Percentiles rank a stretch among this genome's conserved stretches.
These are phyloP conservation scores for Salvia hispanica DNA, from an alignment of 257 asterid species.

Conservation along the genomic window DNA sequence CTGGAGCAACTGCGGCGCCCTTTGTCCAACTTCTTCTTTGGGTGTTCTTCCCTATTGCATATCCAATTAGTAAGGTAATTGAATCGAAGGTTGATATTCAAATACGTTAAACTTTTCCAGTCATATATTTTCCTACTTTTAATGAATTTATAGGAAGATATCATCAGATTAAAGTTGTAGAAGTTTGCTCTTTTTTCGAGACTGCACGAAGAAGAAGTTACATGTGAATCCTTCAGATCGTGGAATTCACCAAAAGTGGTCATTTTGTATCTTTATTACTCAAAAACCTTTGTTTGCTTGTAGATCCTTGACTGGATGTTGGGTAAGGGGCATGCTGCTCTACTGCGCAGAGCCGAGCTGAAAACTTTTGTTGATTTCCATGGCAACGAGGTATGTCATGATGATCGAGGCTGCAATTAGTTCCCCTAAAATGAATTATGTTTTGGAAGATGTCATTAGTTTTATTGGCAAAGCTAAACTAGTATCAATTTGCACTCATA, in stretches of 20 bases:
- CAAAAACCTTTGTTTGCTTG: constrained; percentile 23
- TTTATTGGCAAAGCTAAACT: constrained; percentile 21
- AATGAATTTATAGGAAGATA: constrained; percentile 1
- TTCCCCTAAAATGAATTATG: constrained; percentile 6
- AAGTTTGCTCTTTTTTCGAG: not conserved
- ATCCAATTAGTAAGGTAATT: constrained; percentile 95
- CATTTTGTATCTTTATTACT: not conserved
- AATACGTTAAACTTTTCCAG: not conserved
- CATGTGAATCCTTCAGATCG: not conserved
- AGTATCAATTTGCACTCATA: constrained; percentile 31
- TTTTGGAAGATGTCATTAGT: not conserved
- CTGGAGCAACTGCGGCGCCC: constrained; percentile 90
- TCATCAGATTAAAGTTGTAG: not conserved
- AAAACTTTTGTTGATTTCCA: constrained; percentile 98
- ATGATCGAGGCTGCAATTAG: not conserved
- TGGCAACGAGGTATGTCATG: constrained; percentile 78
- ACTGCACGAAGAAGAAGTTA: constrained; percentile 17
- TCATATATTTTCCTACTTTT: not conserved
- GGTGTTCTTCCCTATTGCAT: constrained; percentile 82
- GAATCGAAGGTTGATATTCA: not conserved
- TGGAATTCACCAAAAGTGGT: not conserved
- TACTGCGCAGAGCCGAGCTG: constrained; percentile 91
- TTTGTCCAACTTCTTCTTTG: constrained; percentile 89
- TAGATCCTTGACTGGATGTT: constrained; percentile 97
- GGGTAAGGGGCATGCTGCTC: constrained; percentile 97